Evolutionary conservation across 257 asterid genomes (phyloP), one percentile per base, ranked within the genome.

Genomic region (Przewalskia tangutica): DNA sequence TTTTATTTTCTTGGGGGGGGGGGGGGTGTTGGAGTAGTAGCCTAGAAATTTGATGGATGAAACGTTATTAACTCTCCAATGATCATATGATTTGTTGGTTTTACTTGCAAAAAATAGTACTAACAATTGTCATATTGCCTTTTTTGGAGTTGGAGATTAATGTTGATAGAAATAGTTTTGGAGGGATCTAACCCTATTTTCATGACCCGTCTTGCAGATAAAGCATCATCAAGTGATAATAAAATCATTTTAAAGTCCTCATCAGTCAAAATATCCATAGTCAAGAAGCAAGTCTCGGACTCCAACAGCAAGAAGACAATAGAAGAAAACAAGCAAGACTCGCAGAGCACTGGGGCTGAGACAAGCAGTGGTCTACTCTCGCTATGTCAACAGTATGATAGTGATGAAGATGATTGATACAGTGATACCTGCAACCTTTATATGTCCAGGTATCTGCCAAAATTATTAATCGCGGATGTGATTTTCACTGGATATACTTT

Each of bases 341-440:
- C 81, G 4, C 80, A 55, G 32, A 65, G 80, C 14, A 78, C 80
- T 8, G 40, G 66, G 27, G 81, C 23, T 36, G 81, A 16, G 14
- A 27, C 87, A 40, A 85, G 73, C 80, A 46, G 36, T 56, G 91
- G 89, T 23, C 82, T 92, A 77, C 91, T 77, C 42, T 92, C 95
- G 16, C 58, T 92, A 11, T 86, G 89, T 84, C 90, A 90, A 81
- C 87, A 81, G 65, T 94, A 94, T 83, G 96, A 89, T 16, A 90
- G 92, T 38, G 90, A 89, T 6, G 94, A 90, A 9, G 92, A 90
- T 8, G 89, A 89, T 13, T 73, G 79, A 73, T 73, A 20, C 0
- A 20, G 55, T 48, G 78, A 46, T 6, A 17, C 79, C 42, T 77
- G 8, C 16, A 53, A 59, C 1, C 53, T 8, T 5, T 34, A 44